Percentiles rank a stretch among this genome's conserved stretches.
phyloP scores from a whole-genome alignment of 345 rosid genomes.

The Streptanthus diversifolius region DNA sequence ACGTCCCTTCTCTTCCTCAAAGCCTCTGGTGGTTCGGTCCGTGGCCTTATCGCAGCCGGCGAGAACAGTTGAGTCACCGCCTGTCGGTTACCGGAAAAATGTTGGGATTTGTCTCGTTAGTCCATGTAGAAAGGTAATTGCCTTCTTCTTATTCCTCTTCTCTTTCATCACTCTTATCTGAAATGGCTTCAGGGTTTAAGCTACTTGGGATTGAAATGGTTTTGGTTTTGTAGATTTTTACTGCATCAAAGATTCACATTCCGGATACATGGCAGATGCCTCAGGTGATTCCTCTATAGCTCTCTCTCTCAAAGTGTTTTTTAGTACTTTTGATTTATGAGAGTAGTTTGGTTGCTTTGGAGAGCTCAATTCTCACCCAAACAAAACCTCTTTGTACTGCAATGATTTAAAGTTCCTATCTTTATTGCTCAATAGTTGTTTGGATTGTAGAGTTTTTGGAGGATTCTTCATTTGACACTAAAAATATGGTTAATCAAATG shows the following conservation, averaged over 20 bases:
- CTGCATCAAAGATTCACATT: conserved; percentile 63
- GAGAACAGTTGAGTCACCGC: conserved; percentile 52
- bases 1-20: conserved; percentile 14
- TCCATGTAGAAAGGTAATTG: conserved; percentile 60
- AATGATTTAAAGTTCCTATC: neutral
- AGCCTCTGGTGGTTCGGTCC: conserved; percentile 29
- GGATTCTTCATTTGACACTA: neutral
- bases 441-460: neutral
- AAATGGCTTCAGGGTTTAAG: neutral
- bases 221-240: conserved; percentile 49
- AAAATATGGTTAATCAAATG: neutral
- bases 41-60: conserved; percentile 30
- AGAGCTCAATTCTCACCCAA: neutral
- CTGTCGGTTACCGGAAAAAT: conserved; percentile 70
- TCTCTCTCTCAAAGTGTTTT: too few species aligned
- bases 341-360: neutral
- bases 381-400: neutral
- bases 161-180: neutral
- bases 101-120: conserved; percentile 72
- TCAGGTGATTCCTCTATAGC: conserved; percentile 43
- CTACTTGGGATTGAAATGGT: conserved; percentile 2
- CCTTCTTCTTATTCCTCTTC: neutral
- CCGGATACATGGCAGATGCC: conserved; percentile 87
- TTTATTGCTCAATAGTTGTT: neutral
- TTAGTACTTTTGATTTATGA: too few species aligned